Base-by-base conservation (phyloP, 2,329 filamentous ascomycete genomes). In the Atkinsonella texensis region DNA sequence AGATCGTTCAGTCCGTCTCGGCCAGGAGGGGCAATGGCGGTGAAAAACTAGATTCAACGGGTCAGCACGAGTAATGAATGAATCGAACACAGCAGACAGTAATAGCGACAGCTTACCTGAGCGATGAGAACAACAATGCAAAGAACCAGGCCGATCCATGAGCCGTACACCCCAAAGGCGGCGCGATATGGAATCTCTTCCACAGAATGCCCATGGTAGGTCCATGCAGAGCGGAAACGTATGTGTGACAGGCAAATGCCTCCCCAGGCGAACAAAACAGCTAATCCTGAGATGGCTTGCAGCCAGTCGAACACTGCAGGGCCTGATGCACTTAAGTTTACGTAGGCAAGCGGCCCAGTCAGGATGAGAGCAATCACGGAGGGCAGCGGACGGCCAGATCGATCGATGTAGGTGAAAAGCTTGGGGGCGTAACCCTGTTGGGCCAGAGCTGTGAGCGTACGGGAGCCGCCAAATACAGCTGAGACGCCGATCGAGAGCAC, bases 101-200 rank as follows among this genome's bases (percentile, higher is more conserved):
- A 10, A 41, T 49, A 42, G 62, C 40, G n/a, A 18, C 53, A 31
- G 60, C 69, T 50, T 63, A 70, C 63, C 63, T 75, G 74, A 41
- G 77, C 78, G 17, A 74, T 63, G 31, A 81, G 64, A 32, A 77
- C 73, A 31, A 82, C 53, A 32, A 73, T 54, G 60, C 78, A 79
- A 48, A 87, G 70, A 48, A 60, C 49, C 10, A 86, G 69, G 18
- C 83, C 83, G 13, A 85, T 40, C 64, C 72, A 85, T 0, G 81
- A 85, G 18, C 84, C 84, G 2, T 63, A 69, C 8, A 84, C 70
- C 52, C 84, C 84, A 46, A 77, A 73, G 47, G 74, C 67, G 17
- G 81, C 79, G 40, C 67, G 66, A 70, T 83, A 87, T 1, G 83
- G 79, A 4, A 87, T 75, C 60, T 83, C 80, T n/a, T 84, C 79